These are phyloP conservation scores for Papiliotrema nemorosa DNA, from an alignment of 1,284 basidiomycete species.

Conservation along the genomic window DNA sequence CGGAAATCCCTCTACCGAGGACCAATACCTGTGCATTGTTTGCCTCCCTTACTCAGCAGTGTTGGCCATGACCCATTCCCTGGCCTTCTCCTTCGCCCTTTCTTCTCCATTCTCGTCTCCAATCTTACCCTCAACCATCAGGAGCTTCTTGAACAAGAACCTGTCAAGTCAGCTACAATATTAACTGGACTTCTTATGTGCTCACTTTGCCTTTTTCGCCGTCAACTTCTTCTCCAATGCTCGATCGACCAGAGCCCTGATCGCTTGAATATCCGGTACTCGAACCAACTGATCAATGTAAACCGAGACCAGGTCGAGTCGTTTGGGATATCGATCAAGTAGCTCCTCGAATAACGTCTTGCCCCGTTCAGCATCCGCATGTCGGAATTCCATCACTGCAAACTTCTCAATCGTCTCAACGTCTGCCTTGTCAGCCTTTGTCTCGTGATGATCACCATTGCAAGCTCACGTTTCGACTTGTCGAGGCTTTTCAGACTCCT, in stretches of 20 bases:
- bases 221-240: constrained; percentile 81
- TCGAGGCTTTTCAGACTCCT: constrained; percentile 88
- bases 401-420: constrained; percentile 92
- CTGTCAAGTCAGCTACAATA: constrained; percentile 49
- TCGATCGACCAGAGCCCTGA: constrained; percentile 81
- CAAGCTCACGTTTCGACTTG: constrained; percentile 78
- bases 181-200: constrained; percentile 4
- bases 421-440: constrained; percentile 56
- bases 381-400: constrained; percentile 90
- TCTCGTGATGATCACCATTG: not conserved
- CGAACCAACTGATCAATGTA: constrained; percentile 94
- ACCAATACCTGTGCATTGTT: constrained; percentile 17
- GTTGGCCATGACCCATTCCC: constrained; percentile 64
- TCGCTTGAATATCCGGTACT: constrained; percentile 68
- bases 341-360: constrained; percentile 96
- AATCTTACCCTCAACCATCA: constrained; percentile 77
- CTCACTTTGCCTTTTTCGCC: constrained; percentile 88
- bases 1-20: not conserved
- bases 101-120: constrained; percentile 83
- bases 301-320: constrained; percentile 92
- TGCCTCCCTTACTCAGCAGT: constrained; percentile 23
- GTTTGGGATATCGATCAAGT: constrained; percentile 87
- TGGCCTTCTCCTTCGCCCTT: constrained; percentile 78
- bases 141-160: constrained; percentile 96
- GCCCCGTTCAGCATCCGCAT: constrained; percentile 89